Conservation (phyloP, 805 yeast genomes). For the Yamadazyma tumulicola region DNA sequence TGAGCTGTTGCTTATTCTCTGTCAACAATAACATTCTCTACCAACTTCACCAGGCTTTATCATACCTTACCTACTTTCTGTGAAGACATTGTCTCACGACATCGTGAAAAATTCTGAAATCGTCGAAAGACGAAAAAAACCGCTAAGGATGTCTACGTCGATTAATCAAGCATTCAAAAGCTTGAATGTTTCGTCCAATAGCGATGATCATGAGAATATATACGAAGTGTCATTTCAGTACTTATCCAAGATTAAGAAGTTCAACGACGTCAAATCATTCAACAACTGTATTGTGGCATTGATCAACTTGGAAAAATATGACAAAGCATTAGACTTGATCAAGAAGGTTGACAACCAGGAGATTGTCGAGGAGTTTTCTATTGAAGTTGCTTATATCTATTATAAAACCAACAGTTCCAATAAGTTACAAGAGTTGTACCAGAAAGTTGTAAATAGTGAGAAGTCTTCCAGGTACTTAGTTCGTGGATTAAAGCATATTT, state of each 20-base stretch:
- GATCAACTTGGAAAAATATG: slow-evolving; percentile 56
- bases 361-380: slow-evolving; percentile 30
- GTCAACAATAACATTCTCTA: too few species aligned
- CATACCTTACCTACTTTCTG: background rate
- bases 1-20: too few species aligned
- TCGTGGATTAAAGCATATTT: slow-evolving; percentile 44
- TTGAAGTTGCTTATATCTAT: slow-evolving; percentile 57
- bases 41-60: too few species aligned
- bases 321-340: slow-evolving; percentile 44
- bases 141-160: slow-evolving; percentile 32
- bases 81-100: background rate
- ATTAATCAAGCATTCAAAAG: slow-evolving; percentile 40
- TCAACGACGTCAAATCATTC: slow-evolving; percentile 33
- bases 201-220: slow-evolving; percentile 32
- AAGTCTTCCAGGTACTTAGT: slow-evolving; percentile 17
- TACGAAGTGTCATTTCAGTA: slow-evolving; percentile 40
- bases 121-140: slow-evolving; percentile 1
- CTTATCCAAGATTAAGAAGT: slow-evolving; percentile 34
- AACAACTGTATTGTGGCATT: slow-evolving; percentile 52
- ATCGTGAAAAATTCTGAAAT: background rate
- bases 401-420: slow-evolving; percentile 52
- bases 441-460: slow-evolving; percentile 9
- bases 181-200: slow-evolving; percentile 28
- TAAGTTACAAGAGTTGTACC: slow-evolving; percentile 19
- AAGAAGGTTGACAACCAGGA: slow-evolving; percentile 32